These are phyloP conservation scores for Protea cynaroides DNA, from an alignment of 164 flowering plant genomes.

Conservation along the genomic window DNA sequence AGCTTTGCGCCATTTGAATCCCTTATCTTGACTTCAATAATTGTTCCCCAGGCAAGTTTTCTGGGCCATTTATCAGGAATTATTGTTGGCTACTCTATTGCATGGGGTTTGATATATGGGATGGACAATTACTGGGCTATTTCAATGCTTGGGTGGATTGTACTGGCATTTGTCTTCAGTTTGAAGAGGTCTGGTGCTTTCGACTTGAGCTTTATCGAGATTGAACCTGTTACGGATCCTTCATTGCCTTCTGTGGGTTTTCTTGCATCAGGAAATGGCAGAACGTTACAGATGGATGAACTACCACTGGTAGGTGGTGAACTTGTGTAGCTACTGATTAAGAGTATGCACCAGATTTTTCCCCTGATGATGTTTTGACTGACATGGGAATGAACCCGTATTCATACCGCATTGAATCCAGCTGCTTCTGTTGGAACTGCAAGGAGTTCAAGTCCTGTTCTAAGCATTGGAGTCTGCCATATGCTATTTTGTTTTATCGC, in stretches of 20 bases:
- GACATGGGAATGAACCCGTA: background rate
- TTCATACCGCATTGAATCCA: background rate
- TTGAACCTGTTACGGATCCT: slow-evolving; percentile 74
- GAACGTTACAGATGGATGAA: slow-evolving; percentile 67
- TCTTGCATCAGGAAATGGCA: slow-evolving; percentile 55
- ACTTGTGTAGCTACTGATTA: slow-evolving; percentile 40
- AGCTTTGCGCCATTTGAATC: slow-evolving; percentile 98
- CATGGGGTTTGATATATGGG: slow-evolving; percentile 93
- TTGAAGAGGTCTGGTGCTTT: slow-evolving; percentile 78
- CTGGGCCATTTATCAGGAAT: slow-evolving; percentile 93
- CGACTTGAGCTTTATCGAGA: slow-evolving; percentile 71
- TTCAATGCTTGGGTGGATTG: slow-evolving; percentile 88
- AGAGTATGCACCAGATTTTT: background rate
- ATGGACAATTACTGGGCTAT: slow-evolving; percentile 95
- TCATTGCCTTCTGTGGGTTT: slow-evolving; percentile 78
- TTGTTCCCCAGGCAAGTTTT: slow-evolving; percentile 98
- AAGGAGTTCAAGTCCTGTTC: background rate
- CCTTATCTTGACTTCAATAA: slow-evolving; percentile 84
- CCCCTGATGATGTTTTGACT: background rate
- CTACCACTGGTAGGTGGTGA: slow-evolving; percentile 53
- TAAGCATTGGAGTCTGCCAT: background rate
- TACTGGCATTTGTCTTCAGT: slow-evolving; percentile 62
- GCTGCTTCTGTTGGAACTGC: background rate
- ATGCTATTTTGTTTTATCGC: background rate
- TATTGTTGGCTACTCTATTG: slow-evolving; percentile 82